Conservation (phyloP, 768 basidiomycete genomes). For the Mycena olivaceomarginata region DNA sequence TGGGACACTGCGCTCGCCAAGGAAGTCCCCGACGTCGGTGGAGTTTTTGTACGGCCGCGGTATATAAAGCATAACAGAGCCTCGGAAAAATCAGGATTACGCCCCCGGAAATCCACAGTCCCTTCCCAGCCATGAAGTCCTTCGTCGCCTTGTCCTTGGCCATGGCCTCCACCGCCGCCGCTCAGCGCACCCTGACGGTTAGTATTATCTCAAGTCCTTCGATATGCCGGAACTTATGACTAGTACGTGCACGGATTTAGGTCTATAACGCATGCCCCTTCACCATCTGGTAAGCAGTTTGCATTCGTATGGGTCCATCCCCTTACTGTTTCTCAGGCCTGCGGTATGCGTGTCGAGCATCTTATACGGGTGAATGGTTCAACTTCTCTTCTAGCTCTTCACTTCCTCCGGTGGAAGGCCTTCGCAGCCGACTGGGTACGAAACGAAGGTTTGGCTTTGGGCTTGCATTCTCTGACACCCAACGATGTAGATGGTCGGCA, state of each 20-base stretch:
- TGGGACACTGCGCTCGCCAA: background rate
- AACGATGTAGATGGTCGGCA: constrained; percentile 35
- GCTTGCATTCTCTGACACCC: too few relatives aligned
- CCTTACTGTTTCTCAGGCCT: constrained; percentile 44
- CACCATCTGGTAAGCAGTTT: constrained; percentile 31
- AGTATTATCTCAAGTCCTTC: background rate
- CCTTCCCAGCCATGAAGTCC: constrained; percentile 35
- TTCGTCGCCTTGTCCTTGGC: constrained; percentile 40
- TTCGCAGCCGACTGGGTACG: constrained; percentile 32
- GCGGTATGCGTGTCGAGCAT: constrained; percentile 43
- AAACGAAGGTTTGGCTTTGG: background rate
- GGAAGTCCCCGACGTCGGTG: background rate
- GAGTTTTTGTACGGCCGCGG: background rate
- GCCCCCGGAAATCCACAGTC: background rate
- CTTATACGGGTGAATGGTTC: background rate
- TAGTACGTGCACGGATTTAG: background rate
- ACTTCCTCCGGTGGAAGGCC: constrained; percentile 35
- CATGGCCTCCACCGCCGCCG: constrained; percentile 24
- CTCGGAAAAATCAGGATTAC: background rate
- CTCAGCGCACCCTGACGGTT: constrained; percentile 30
- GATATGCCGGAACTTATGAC: too few relatives aligned
- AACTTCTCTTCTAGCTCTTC: constrained; percentile 11
- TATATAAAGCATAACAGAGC: background rate
- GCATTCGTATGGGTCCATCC: constrained; percentile 42
- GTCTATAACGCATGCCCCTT: constrained; percentile 39